Percentiles rank a stretch among this genome's conserved stretches.
These are phyloP conservation scores for Coniochaeta sp. DNA, from an alignment of 2,329 filamentous ascomycete genomes.

Conservation along the genomic window DNA sequence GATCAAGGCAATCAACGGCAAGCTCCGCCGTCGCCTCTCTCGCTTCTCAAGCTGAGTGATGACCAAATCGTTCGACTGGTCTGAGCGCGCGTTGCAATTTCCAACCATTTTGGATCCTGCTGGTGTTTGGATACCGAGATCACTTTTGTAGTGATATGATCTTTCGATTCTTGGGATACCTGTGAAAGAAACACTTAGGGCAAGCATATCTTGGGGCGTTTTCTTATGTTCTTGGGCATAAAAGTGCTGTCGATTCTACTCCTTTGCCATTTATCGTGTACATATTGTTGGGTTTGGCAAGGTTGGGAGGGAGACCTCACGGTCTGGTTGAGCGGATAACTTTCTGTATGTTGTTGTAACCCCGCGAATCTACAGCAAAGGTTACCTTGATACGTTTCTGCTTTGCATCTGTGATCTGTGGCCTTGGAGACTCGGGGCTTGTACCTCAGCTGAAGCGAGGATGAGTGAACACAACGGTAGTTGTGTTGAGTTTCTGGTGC, in stretches of 20 bases:
- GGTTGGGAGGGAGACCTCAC: background rate
- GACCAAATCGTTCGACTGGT: background rate
- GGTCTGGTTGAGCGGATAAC: background rate
- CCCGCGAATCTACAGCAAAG: background rate
- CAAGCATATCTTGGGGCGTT: constrained; percentile 3
- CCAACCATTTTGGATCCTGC: background rate
- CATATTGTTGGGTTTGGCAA: background rate
- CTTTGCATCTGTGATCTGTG: background rate
- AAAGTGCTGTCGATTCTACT: background rate
- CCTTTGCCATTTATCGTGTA: background rate
- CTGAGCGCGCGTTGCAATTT: background rate
- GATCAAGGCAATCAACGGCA: constrained; percentile 15
- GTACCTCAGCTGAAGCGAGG: too few species aligned
- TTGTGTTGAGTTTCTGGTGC: too few species aligned
- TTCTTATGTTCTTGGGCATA: background rate
- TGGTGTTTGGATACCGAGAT: constrained; percentile 1
- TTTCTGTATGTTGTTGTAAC: background rate
- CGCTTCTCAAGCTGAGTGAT: constrained; percentile 13
- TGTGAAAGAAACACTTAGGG: constrained; percentile 2
- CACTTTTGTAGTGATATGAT: too few species aligned
- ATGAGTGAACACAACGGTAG: too few species aligned
- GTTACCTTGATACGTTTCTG: background rate
- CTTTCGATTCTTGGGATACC: background rate
- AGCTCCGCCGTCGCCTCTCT: constrained; percentile 14
- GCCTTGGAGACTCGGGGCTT: too few species aligned